Conservation (phyloP, 1,139 yeast genomes). For the Sugiyamaella grinbergsii region DNA sequence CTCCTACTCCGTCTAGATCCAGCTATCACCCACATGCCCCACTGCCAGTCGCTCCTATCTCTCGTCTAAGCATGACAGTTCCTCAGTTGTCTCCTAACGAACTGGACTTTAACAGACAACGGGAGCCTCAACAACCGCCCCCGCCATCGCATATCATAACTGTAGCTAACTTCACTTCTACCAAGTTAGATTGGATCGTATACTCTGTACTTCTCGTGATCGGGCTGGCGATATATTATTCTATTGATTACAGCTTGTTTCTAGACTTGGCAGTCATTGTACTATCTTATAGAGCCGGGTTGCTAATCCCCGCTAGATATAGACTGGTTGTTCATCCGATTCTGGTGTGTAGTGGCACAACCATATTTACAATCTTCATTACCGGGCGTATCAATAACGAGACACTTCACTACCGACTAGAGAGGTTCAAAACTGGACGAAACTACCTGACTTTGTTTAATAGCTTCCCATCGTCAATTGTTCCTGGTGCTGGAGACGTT, state of each 20-base stretch:
- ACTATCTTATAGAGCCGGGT: slow-evolving; percentile 55
- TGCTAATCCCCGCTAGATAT: slow-evolving; percentile 52
- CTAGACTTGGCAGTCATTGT: slow-evolving; percentile 64
- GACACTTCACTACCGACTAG: slow-evolving; percentile 54
- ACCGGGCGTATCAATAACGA: slow-evolving; percentile 52
- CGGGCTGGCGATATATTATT: slow-evolving; percentile 49
- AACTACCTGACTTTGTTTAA: slow-evolving; percentile 63
- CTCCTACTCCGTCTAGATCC: no score
- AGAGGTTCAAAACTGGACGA: slow-evolving; percentile 67
- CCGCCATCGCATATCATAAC: slow-evolving; percentile 20
- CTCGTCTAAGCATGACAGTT: slow-evolving; percentile 18
- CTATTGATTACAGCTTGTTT: slow-evolving; percentile 58
- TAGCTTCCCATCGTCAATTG: slow-evolving; percentile 38
- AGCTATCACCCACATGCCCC: no score
- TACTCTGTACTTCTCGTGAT: slow-evolving; percentile 51
- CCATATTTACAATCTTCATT: slow-evolving; percentile 63
- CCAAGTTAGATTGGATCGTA: slow-evolving; percentile 59
- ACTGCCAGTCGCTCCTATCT: slow-evolving; percentile 19
- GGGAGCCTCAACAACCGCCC: slow-evolving; percentile 18
- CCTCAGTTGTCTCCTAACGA: slow-evolving; percentile 8
- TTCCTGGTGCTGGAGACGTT: slow-evolving; percentile 85
- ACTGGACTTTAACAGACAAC: slow-evolving; percentile 7
- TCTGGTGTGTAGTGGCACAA: slow-evolving; percentile 60
- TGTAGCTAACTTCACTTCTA: slow-evolving; percentile 48
- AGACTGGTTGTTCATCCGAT: slow-evolving; percentile 69